Evolutionary conservation across 306 rosid species (phyloP), one percentile per base, ranked within the genome.

Genomic region (Quercus aquifolioides): DNA sequence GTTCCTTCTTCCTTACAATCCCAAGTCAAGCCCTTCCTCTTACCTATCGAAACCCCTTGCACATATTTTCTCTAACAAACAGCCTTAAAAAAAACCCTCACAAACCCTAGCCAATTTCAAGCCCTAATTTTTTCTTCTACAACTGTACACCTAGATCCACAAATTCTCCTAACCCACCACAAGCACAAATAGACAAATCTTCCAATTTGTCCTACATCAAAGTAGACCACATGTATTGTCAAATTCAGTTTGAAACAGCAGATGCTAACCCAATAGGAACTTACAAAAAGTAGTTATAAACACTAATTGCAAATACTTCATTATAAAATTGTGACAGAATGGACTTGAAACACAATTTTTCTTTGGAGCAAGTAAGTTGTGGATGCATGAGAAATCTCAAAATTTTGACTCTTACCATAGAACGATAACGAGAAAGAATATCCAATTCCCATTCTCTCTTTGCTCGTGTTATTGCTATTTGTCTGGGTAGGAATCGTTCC

Each of bases 371-470:
- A 55, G 31, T 28, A 15, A 55, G 31, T 28, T 38, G 10, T 73
- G 31, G 19, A 31, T 54, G 52, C 58, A 55, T 23, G 71, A 31
- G 38, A 25, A 19, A 78, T 33, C 28, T 33, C 19, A 62, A 58
- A 78, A 78, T 28, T 38, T 55, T 12, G 46, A 72, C 62, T 52
- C 90, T 77, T 86, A 94, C 97, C 98, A 94, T 67, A 62, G 90
- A 88, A 84, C 80, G 89, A 80, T 89, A 94, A 75, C 97, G 93
- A 57, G 93, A 91, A 77, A 94, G 91, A 85, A 94, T 94, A 81
- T 91, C 98, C 85, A 89, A 80, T 87, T 94, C 98, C 98, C 97
- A 94, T 77, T 94, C 98, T 68, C 96, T 87, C 80, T 85, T 94
- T 28, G 90, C 97, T 60, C 92, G 87, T 67, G 97, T 94, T 77